phyloP scores from a whole-genome alignment of 768 basidiomycete species.

The Mycena capillaripes region DNA sequence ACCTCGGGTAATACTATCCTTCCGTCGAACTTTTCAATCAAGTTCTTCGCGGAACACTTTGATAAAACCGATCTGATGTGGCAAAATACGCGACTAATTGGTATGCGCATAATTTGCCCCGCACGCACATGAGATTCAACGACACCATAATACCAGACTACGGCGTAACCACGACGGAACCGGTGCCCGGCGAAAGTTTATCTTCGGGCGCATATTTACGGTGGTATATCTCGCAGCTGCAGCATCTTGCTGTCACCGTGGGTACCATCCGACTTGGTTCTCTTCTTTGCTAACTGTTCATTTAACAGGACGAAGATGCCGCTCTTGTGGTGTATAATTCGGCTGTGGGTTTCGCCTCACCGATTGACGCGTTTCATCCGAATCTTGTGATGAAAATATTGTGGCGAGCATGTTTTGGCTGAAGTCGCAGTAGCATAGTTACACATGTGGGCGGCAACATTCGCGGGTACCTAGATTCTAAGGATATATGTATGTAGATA shows the following conservation, averaged over 20 bases:
- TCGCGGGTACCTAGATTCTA: too few species aligned
- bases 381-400: slow-evolving; percentile 37
- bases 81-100: slow-evolving; percentile 31
- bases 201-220: slow-evolving; percentile 17
- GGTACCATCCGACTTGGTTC: background rate
- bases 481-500: too few species aligned
- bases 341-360: slow-evolving; percentile 29
- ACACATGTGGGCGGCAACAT: too few species aligned
- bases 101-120: background rate
- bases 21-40: slow-evolving; percentile 25
- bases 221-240: slow-evolving; percentile 29
- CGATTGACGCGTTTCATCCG: slow-evolving; percentile 37
- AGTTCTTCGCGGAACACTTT: slow-evolving; percentile 34
- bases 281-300: background rate
- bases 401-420: slow-evolving; percentile 17
- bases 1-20: background rate
- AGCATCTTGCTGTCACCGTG: slow-evolving; percentile 25
- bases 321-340: slow-evolving; percentile 31
- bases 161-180: slow-evolving; percentile 32
- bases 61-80: slow-evolving; percentile 31
- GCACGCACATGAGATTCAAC: background rate
- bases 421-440: too few species aligned
- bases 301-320: slow-evolving; percentile 35
- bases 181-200: slow-evolving; percentile 28
- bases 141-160: slow-evolving; percentile 24